Evolutionary conservation across 306 rosid genomes (phyloP).

Genomic region (Gleditsia sinensis): DNA sequence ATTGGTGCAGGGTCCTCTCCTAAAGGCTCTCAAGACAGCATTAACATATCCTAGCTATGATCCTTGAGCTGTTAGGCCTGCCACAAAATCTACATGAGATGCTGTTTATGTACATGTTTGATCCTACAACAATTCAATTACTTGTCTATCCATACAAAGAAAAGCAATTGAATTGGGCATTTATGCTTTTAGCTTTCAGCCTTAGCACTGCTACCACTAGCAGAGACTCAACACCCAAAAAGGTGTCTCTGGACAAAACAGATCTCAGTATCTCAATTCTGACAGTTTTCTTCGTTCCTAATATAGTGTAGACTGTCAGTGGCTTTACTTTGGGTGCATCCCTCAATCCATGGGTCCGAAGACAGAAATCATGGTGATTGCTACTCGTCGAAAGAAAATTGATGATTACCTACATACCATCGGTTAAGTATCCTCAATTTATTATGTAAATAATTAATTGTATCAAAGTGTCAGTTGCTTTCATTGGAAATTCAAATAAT

Average conservation of each 20-base stretch:
- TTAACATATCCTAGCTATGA: constrained; percentile 15
- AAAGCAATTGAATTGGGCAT: not conserved
- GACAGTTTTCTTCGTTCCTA: not conserved
- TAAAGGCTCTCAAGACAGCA: no score
- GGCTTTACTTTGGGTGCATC: not conserved
- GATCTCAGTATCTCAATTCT: constrained; percentile 8
- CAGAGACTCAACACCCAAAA: not conserved
- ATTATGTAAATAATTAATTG: no score
- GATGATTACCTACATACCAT: no score
- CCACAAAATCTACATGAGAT: constrained; percentile 18
- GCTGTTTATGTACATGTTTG: not conserved
- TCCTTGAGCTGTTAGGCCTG: constrained; percentile 33
- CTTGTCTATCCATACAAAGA: not conserved
- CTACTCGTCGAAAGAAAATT: no score
- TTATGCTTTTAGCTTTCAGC: not conserved
- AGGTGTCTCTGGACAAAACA: not conserved
- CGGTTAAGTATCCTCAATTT: no score
- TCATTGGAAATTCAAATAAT: no score
- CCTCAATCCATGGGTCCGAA: constrained; percentile 18
- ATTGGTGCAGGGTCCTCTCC: not conserved
- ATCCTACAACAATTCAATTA: no score
- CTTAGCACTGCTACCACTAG: not conserved
- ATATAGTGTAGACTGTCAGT: not conserved
- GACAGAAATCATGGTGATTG: no score
- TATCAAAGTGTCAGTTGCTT: no score